Evolutionary conservation across 768 basidiomycete species (phyloP), one percentile per base, ranked within the genome.

Genomic region (Tephrocybe rancida): DNA sequence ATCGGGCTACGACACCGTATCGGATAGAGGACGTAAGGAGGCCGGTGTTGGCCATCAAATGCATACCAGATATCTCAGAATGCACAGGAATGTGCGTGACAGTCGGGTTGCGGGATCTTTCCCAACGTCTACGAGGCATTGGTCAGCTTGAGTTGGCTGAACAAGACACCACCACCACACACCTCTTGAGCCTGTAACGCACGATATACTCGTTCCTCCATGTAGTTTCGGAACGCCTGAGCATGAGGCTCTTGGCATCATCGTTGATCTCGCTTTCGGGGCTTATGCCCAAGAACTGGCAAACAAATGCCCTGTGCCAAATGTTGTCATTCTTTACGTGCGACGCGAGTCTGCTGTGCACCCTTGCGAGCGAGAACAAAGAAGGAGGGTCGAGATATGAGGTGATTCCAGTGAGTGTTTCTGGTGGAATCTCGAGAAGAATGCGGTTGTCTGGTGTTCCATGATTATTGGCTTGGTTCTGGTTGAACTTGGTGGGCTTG

Each of bases 321-420:
- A 88, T 92, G 62, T 82, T 85, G 55, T 94, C 91, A 61, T 89
- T 79, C 50, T 79, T 79, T 77, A 91, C 72, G 77, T 91, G 90
- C 57, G 78, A 72, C 64, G 78, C 74, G 51, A 91, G 75, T 54
- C 62, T 64, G 43, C 66, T 71, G 69, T 77, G 79, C 54, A 85
- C 82, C 59, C 70, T 64, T 19, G 77, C 76, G 59, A 94, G 81
- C 1, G 78, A 70, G 39, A 84, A 64, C 29, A 94, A 80, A 3
- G 82, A 76, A 1, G 73, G 76, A 0, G 88, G 89, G 61, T 83
- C 75, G 49, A 92, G 83, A 67, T 84, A 83, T 8, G 88, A 78
- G 9, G 90, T 88, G 70, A 92, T 79, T 51, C 88, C 86, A 27
- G 84, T 83, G 71, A 92, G 87, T 25, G 84, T 86, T 62, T 92